Conservation (phyloP, 1,139 yeast genomes). For the Barnettozyma hawaiiensis region DNA sequence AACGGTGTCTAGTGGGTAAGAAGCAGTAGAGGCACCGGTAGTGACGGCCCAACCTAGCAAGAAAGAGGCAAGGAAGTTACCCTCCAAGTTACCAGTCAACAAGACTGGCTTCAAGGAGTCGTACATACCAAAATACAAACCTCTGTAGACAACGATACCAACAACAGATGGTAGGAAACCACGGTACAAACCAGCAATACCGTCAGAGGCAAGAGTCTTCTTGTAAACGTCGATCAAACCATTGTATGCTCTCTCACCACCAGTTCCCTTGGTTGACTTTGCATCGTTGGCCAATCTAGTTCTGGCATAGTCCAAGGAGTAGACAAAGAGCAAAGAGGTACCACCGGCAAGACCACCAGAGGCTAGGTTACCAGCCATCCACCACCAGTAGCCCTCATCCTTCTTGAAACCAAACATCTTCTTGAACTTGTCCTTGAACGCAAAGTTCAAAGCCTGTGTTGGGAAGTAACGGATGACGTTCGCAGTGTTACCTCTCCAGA, state of each 20-base stretch:
- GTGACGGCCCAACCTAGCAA: slow-evolving; percentile 75
- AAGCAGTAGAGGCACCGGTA: slow-evolving; percentile 74
- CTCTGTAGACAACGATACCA: slow-evolving; percentile 79
- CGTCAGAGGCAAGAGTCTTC: slow-evolving; percentile 71
- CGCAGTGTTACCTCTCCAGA: slow-evolving; percentile 87
- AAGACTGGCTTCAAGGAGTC: slow-evolving; percentile 75
- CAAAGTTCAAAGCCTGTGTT: slow-evolving; percentile 79
- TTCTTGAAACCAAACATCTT: slow-evolving; percentile 71
- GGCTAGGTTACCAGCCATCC: slow-evolving; percentile 78
- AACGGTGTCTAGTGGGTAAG: slow-evolving; percentile 77
- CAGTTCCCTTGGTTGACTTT: slow-evolving; percentile 59
- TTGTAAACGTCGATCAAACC: slow-evolving; percentile 74
- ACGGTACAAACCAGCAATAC: slow-evolving; percentile 77
- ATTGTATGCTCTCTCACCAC: slow-evolving; percentile 67
- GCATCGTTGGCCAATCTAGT: slow-evolving; percentile 83
- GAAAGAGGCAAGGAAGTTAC: slow-evolving; percentile 70
- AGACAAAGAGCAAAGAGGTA: slow-evolving; percentile 66
- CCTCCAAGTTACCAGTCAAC: slow-evolving; percentile 65
- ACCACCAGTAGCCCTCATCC: slow-evolving; percentile 58
- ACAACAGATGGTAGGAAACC: slow-evolving; percentile 80
- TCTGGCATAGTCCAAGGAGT: slow-evolving; percentile 80
- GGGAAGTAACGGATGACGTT: slow-evolving; percentile 83
- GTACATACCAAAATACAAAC: slow-evolving; percentile 77
- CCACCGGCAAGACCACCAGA: slow-evolving; percentile 86
- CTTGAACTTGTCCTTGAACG: slow-evolving; percentile 81